phyloP scores from a whole-genome alignment of 2,329 filamentous ascomycete species.

The Fusarium camptoceras region DNA sequence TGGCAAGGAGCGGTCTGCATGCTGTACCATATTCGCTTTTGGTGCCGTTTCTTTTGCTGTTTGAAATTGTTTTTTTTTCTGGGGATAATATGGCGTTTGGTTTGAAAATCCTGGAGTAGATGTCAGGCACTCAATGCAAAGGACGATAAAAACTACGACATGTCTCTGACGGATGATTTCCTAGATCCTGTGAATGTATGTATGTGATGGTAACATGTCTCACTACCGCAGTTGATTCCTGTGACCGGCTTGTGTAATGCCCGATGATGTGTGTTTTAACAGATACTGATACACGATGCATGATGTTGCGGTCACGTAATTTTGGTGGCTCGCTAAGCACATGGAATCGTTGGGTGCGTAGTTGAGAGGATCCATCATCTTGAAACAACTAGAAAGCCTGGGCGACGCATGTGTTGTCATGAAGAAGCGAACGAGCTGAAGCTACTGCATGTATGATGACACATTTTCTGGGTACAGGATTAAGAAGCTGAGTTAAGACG shows the following conservation, averaged over 20 bases:
- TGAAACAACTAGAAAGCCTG: constrained; percentile 33
- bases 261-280: constrained; percentile 7
- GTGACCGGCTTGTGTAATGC: constrained; percentile 22
- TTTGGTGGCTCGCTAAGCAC: constrained; percentile 17
- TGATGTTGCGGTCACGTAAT: constrained; percentile 16
- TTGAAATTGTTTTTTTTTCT: constrained; percentile 41
- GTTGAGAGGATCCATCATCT: constrained; percentile 26
- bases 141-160: constrained; percentile 41
- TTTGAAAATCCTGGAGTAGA: constrained; percentile 49
- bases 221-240: constrained; percentile 14
- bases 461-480: constrained; percentile 28
- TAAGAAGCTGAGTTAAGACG: constrained; percentile 11
- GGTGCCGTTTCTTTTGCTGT: constrained; percentile 37
- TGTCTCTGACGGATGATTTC: not conserved
- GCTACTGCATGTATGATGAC: constrained; percentile 35
- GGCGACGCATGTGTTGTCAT: constrained; percentile 40
- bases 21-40: constrained; percentile 47
- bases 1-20: constrained; percentile 44
- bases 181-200: constrained; percentile 6
- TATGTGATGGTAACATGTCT: constrained; percentile 14
- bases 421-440: constrained; percentile 8
- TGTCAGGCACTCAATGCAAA: constrained; percentile 48
- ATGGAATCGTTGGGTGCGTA: constrained; percentile 15
- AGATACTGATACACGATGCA: constrained; percentile 15
- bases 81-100: constrained; percentile 46